Evolutionary conservation across 2,329 filamentous ascomycete genomes (phyloP).

Genomic region (Fusarium sp.): DNA sequence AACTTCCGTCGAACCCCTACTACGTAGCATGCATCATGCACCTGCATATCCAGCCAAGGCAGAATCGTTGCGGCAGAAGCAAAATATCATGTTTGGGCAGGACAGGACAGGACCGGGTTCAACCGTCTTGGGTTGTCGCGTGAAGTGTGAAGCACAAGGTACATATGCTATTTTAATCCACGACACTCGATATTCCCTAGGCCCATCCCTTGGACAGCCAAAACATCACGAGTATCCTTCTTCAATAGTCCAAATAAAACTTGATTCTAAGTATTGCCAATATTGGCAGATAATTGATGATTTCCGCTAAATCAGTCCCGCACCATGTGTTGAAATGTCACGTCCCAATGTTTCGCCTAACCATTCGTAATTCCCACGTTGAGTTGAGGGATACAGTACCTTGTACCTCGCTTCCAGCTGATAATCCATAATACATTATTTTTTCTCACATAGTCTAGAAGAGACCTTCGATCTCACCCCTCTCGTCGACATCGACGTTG

Average conservation of each 20-base stretch:
- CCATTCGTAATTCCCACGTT: slow-evolving; percentile 46
- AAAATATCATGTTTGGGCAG: slow-evolving; percentile 5
- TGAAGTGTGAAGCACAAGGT: not conserved
- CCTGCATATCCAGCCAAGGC: slow-evolving; percentile 32
- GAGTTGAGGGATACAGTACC: slow-evolving; percentile 44
- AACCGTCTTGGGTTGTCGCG: not conserved
- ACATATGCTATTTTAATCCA: not conserved
- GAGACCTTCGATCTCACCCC: slow-evolving; percentile 87
- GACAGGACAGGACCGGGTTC: not conserved
- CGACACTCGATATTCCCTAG: no score
- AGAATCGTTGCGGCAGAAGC: slow-evolving; percentile 8
- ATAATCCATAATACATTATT: slow-evolving; percentile 11
- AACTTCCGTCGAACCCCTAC: slow-evolving; percentile 26
- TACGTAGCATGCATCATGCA: slow-evolving; percentile 27
- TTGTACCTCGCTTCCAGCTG: slow-evolving; percentile 11
- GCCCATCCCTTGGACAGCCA: no score
- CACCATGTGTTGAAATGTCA: slow-evolving; percentile 50
- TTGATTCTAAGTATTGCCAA: slow-evolving; percentile 32
- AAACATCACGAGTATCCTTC: not conserved
- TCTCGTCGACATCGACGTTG: slow-evolving; percentile 91
- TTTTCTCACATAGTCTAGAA: slow-evolving; percentile 70
- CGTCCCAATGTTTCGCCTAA: slow-evolving; percentile 44
- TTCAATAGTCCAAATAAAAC: slow-evolving; percentile 7
- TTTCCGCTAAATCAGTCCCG: slow-evolving; percentile 35
- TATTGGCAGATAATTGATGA: slow-evolving; percentile 26